A percentile compares a stretch with the other conserved stretches of the same genome.
phyloP scores from a whole-genome alignment of 352 stramenopile genomes.

The Phytophthora cajani region DNA sequence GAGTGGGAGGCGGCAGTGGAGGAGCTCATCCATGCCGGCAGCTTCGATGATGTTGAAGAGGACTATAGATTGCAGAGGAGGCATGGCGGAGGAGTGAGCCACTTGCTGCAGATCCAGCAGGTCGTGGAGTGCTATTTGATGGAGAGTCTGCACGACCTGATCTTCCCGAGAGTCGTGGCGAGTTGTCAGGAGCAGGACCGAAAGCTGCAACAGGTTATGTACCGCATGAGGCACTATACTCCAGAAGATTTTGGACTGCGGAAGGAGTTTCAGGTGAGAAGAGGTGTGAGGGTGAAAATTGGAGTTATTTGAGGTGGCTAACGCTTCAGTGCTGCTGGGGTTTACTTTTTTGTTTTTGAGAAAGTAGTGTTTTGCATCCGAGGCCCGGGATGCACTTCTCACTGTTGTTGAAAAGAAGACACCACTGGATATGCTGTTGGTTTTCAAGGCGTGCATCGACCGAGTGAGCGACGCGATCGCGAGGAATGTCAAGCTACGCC shows the following conservation, averaged over 20 bases:
- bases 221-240: constrained; percentile 64
- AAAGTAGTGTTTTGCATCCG: constrained; percentile 44
- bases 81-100: constrained; percentile 30
- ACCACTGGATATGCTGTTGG: constrained; percentile 78
- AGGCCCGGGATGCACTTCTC: constrained; percentile 52
- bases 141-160: constrained; percentile 63
- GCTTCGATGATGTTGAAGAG: constrained; percentile 52
- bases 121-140: constrained; percentile 86
- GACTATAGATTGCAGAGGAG: constrained; percentile 23
- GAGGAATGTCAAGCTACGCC: constrained; percentile 58
- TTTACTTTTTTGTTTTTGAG: background rate
- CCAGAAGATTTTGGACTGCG: constrained; percentile 73
- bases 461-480: constrained; percentile 63
- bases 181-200: constrained; percentile 59
- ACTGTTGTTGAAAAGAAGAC: constrained; percentile 56
- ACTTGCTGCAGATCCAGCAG: constrained; percentile 77
- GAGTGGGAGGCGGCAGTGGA: constrained; percentile 70
- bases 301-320: background rate
- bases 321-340: background rate
- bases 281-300: background rate
- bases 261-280: constrained; percentile 71
- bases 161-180: constrained; percentile 59
- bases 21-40: constrained; percentile 54
- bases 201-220: constrained; percentile 50
- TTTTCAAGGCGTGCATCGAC: constrained; percentile 74